Conservation (phyloP, 441 rosid genomes). For the Corymbia citriodora region DNA sequence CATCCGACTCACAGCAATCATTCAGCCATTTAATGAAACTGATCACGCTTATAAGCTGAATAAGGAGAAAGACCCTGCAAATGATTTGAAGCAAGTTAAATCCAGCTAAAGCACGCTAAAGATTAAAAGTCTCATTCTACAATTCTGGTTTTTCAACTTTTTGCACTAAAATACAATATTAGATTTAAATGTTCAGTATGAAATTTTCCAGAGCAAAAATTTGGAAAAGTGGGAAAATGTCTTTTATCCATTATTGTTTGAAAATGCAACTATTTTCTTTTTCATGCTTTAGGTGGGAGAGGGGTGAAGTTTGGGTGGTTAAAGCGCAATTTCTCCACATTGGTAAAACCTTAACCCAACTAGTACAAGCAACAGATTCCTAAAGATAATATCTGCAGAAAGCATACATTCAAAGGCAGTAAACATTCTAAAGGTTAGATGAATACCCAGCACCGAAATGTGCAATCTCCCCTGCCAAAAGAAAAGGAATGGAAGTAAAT, state of each 20-base stretch:
- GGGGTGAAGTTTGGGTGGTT: not conserved
- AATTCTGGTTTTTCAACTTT: not conserved
- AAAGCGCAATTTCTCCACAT: not conserved
- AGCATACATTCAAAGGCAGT: conserved; percentile 5
- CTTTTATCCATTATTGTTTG: not conserved
- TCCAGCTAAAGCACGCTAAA: not conserved
- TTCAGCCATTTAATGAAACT: conserved; percentile 89
- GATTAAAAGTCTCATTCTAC: not conserved
- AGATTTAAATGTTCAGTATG: not conserved
- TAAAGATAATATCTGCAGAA: not conserved
- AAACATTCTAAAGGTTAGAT: conserved; percentile 20
- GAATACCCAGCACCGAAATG: conserved; percentile 99
- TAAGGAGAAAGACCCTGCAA: conserved; percentile 88
- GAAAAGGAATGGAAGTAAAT: not conserved
- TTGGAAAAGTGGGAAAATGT: not conserved
- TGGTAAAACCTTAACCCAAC: not conserved
- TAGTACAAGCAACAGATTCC: conserved; percentile 10
- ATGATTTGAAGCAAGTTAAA: not conserved
- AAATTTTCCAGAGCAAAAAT: not conserved
- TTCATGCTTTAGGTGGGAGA: not conserved
- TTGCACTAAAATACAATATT: not conserved
- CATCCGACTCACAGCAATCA: conserved; percentile 64
- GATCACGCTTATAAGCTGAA: conserved; percentile 88
- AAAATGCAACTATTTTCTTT: not conserved
- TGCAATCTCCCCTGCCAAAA: conserved; percentile 81